These are phyloP conservation scores for Penicillium alfredii DNA, from an alignment of 495 filamentous ascomycete species.

Conservation along the genomic window DNA sequence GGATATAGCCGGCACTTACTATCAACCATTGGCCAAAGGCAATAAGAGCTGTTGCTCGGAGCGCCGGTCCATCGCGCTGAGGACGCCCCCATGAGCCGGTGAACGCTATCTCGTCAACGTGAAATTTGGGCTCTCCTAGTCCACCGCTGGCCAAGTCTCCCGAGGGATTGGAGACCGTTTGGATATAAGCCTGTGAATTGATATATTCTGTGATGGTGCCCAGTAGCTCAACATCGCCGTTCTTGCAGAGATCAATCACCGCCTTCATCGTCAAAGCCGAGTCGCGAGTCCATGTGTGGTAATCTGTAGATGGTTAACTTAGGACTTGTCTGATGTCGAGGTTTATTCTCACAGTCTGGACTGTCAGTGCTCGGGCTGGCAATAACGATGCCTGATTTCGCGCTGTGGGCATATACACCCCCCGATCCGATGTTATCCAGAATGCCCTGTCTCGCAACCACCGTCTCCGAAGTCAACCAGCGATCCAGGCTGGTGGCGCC, in stretches of 20 bases:
- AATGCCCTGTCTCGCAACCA: slow-evolving; percentile 45
- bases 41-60: slow-evolving; percentile 58
- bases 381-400: slow-evolving; percentile 50
- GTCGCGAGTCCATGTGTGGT: slow-evolving; percentile 69
- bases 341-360: slow-evolving; percentile 52
- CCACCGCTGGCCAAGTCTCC: slow-evolving; percentile 48
- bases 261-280: slow-evolving; percentile 57
- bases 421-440: slow-evolving; percentile 55
- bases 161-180: slow-evolving; percentile 55
- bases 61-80: slow-evolving; percentile 65
- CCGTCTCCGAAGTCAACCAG: slow-evolving; percentile 49
- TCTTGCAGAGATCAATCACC: slow-evolving; percentile 53
- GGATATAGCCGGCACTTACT: slow-evolving; percentile 3
- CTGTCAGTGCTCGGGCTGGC: slow-evolving; percentile 53
- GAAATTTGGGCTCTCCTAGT: slow-evolving; percentile 42
- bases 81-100: slow-evolving; percentile 64
- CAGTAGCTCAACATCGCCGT: slow-evolving; percentile 49
- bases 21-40: slow-evolving; percentile 35
- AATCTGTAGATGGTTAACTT: slow-evolving; percentile 20
- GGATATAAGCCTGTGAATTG: slow-evolving; percentile 52
- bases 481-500: slow-evolving; percentile 28
- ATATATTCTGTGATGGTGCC: slow-evolving; percentile 53
- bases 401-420: slow-evolving; percentile 44
- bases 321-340: slow-evolving; percentile 38
- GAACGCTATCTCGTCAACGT: slow-evolving; percentile 53